Percentiles rank a stretch among this genome's conserved stretches.
Evolutionary conservation across 2,329 filamentous ascomycete genomes (phyloP).

Genomic region (Juglanconis sp.): DNA sequence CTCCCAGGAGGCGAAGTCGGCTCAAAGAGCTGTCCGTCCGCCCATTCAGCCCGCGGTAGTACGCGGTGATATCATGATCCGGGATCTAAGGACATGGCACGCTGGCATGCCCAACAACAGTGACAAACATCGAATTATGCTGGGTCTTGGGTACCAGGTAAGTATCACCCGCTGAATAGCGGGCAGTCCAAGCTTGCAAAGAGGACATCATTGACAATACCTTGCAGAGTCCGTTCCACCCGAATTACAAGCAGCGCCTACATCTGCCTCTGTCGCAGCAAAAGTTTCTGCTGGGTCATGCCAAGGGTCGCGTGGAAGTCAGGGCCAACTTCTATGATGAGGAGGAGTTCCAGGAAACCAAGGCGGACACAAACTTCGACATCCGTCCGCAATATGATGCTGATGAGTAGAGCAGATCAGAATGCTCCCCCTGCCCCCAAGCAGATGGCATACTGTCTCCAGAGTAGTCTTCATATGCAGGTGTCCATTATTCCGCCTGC

Average conservation of each 20-base stretch:
- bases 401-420: not conserved
- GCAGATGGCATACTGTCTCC: too few relatives aligned
- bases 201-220: not conserved
- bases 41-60: constrained; percentile 25
- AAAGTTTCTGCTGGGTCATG: constrained; percentile 19
- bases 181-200: not conserved
- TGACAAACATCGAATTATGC: constrained; percentile 25
- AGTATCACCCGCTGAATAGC: not conserved
- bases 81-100: constrained; percentile 30
- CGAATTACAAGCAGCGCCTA: constrained; percentile 21
- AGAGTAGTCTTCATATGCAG: too few relatives aligned
- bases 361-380: constrained; percentile 17
- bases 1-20: constrained; percentile 19
- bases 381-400: constrained; percentile 12
- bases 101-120: constrained; percentile 31
- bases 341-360: constrained; percentile 13
- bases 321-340: constrained; percentile 21
- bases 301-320: constrained; percentile 18
- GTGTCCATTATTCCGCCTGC: too few relatives aligned
- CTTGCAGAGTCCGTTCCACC: constrained; percentile 20
- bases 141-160: constrained; percentile 26
- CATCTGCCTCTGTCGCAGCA: constrained; percentile 20
- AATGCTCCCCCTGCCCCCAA: too few relatives aligned
- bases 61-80: constrained; percentile 28
- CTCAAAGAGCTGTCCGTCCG: constrained; percentile 23